phyloP scores from a whole-genome alignment of 139 green algal species.

The Coelastrella sp. region DNA sequence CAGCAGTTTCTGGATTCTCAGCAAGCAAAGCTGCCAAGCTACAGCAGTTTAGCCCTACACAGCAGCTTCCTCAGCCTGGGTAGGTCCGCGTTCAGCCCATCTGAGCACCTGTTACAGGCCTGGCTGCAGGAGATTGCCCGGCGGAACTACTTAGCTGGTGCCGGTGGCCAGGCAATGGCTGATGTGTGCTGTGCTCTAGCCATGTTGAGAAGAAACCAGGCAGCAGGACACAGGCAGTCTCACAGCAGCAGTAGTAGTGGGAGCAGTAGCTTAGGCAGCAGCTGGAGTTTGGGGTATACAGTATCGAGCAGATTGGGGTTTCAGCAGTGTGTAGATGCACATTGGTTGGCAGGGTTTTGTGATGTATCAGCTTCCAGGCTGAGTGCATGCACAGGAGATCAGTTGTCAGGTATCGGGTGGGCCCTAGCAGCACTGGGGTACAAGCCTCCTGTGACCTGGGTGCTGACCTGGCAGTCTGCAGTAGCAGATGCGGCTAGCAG shows the following conservation, averaged over 20 bases:
- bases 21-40: not conserved
- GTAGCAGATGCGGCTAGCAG: not conserved
- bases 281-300: not conserved
- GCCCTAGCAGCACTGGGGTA: slow-evolving; percentile 6
- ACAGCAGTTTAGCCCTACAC: slow-evolving; percentile 2
- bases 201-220: not conserved
- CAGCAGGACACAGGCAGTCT: not conserved
- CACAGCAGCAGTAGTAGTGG: not conserved
- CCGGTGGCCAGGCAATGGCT: not conserved
- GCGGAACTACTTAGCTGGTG: slow-evolving; percentile 15
- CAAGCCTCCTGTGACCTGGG: slow-evolving; percentile 13
- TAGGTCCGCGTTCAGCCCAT: not conserved
- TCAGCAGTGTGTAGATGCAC: not conserved
- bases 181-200: slow-evolving; percentile 32
- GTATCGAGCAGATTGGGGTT: not conserved
- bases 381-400: not conserved
- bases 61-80: slow-evolving; percentile 5
- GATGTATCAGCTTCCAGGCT: not conserved
- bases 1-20: slow-evolving; percentile 23
- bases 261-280: not conserved
- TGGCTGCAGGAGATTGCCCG: slow-evolving; percentile 40
- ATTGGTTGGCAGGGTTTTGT: slow-evolving; percentile 27
- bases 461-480: slow-evolving; percentile 22
- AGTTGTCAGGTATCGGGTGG: slow-evolving; percentile 26
- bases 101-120: slow-evolving; percentile 1